These are phyloP conservation scores for Rhizopogon sp. DNA, from an alignment of 768 basidiomycete genomes.

Conservation along the genomic window DNA sequence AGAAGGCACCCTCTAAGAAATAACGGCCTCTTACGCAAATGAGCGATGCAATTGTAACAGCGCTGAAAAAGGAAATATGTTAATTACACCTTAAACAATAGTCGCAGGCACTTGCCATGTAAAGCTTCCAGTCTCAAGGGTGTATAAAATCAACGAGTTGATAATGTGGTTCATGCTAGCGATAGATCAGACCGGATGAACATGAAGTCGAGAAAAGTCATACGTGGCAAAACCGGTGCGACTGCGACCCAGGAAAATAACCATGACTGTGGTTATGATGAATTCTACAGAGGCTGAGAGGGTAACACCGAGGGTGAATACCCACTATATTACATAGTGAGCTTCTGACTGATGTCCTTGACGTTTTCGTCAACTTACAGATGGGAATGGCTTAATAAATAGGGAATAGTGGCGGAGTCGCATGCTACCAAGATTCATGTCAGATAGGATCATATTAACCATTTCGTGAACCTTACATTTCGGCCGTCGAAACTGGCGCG, in stretches of 20 bases:
- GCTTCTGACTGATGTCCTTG: not conserved
- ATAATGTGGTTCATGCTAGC: constrained; percentile 44
- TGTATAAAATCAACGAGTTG: constrained; percentile 45
- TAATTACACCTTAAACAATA: not conserved
- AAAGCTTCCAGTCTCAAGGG: constrained; percentile 46
- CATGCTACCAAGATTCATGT: constrained; percentile 11
- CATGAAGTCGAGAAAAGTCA: not conserved
- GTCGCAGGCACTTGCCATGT: constrained; percentile 30
- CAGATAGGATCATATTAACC: not conserved
- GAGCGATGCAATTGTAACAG: constrained; percentile 28
- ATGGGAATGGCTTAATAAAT: constrained; percentile 27
- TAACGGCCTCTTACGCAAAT: constrained; percentile 19
- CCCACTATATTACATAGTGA: constrained; percentile 17
- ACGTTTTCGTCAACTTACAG: constrained; percentile 9
- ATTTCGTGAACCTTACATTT: constrained; percentile 18
- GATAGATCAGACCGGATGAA: not conserved
- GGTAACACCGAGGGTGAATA: constrained; percentile 26
- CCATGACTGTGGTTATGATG: constrained; percentile 26
- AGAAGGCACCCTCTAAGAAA: not conserved
- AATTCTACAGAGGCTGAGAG: constrained; percentile 28
- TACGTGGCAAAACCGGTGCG: constrained; percentile 27
- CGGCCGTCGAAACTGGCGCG: constrained; percentile 23
- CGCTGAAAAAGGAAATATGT: constrained; percentile 6
- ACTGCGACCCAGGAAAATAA: constrained; percentile 27
- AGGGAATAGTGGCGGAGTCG: constrained; percentile 22